Conservation (phyloP, 2,329 filamentous ascomycete species). For the Xylaria sp. region DNA sequence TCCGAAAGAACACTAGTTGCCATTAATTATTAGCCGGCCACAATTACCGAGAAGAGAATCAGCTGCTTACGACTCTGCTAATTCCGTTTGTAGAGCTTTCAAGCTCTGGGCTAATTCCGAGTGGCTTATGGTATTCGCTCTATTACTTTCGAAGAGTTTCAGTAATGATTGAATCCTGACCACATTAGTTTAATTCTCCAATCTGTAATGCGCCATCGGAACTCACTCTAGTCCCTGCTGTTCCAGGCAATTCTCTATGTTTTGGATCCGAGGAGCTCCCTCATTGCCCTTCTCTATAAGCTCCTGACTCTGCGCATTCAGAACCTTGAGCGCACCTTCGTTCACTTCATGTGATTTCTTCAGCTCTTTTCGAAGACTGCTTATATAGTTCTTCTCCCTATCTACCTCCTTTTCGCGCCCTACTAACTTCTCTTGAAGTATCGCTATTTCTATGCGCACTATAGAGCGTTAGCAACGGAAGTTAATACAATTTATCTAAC, state of each 20-base stretch:
- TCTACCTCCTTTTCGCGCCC: slow-evolving; percentile 42
- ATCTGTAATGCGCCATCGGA: neutral
- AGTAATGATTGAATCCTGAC: slow-evolving; percentile 41
- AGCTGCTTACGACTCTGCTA: slow-evolving; percentile 38
- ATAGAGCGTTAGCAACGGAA: slow-evolving; percentile 29
- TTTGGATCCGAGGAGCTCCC: slow-evolving; percentile 28
- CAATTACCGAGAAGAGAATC: neutral
- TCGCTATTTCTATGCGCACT: slow-evolving; percentile 39
- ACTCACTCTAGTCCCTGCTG: slow-evolving; percentile 43
- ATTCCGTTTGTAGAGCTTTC: slow-evolving; percentile 33
- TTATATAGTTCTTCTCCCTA: slow-evolving; percentile 35
- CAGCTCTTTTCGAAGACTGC: slow-evolving; percentile 40
- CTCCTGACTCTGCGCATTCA: slow-evolving; percentile 38
- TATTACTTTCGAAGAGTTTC: slow-evolving; percentile 33
- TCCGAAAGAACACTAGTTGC: slow-evolving; percentile 30
- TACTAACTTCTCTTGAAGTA: slow-evolving; percentile 36
- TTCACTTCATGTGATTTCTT: slow-evolving; percentile 37
- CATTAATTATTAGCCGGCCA: slow-evolving; percentile 21
- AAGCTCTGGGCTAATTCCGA: slow-evolving; percentile 35
- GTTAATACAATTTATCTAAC: neutral
- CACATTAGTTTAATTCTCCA: slow-evolving; percentile 24
- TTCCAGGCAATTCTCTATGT: slow-evolving; percentile 23
- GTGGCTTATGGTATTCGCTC: slow-evolving; percentile 22
- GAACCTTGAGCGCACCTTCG: slow-evolving; percentile 36
- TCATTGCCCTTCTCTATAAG: slow-evolving; percentile 37